Conservation (phyloP, 148 eudicot species). For the Spergularia bocconei region DNA sequence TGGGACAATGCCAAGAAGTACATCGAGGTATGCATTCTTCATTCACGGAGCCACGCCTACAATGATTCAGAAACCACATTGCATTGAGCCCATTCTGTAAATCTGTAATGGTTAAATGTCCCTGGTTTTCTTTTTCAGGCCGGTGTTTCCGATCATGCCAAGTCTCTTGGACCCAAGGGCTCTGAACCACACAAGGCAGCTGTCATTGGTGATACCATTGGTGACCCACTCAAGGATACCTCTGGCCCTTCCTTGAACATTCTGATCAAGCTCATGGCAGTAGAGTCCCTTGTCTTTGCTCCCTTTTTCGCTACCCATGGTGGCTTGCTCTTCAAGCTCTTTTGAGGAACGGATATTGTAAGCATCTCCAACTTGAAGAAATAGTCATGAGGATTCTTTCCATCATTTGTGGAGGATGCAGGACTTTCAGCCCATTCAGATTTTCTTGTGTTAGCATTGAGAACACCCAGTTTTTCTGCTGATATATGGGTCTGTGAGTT, state of each 20-base stretch:
- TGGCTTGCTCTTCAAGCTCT: constrained; percentile 32
- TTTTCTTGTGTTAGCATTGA: neutral
- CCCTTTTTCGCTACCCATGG: constrained; percentile 87
- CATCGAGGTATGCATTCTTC: constrained; percentile 61
- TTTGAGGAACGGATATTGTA: neutral
- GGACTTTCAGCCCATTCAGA: neutral
- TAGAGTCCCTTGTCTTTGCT: constrained; percentile 81
- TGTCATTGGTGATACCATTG: constrained; percentile 83
- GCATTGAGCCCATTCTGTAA: neutral
- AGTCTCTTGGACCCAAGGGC: constrained; percentile 79
- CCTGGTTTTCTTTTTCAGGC: constrained; percentile 38
- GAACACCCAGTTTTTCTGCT: constrained; percentile 14
- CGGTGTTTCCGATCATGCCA: constrained; percentile 82
- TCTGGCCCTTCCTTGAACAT: constrained; percentile 88
- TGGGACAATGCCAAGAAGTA: constrained; percentile 98
- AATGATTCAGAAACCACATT: neutral
- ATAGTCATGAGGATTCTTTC: neutral
- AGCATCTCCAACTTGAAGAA: neutral
- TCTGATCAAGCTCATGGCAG: constrained; percentile 89
- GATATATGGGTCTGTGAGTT: constrained; percentile 15
- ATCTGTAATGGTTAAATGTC: neutral
- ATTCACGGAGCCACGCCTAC: neutral
- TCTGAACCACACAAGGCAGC: constrained; percentile 92
- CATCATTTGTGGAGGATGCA: neutral
- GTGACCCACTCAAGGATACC: constrained; percentile 84